Conservation (phyloP, 805 yeast genomes). For the Pichia cabralensis region DNA sequence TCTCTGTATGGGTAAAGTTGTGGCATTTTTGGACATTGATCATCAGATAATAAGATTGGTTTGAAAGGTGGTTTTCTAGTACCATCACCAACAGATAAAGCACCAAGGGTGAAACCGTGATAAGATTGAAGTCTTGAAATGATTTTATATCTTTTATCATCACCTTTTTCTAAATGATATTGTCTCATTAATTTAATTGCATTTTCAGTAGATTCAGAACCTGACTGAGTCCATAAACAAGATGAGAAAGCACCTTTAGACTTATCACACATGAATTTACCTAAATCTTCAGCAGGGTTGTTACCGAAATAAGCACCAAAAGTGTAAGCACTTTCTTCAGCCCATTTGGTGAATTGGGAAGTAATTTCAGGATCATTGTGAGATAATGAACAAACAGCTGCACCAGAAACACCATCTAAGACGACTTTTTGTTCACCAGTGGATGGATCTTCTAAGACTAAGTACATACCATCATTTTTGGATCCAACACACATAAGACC, state of each 20-base stretch:
- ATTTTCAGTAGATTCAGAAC: conserved; percentile 75
- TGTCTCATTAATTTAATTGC: conserved; percentile 60
- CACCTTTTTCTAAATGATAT: conserved; percentile 34
- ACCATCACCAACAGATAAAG: conserved; percentile 31
- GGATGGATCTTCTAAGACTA: conserved; percentile 31
- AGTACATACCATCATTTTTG: conserved; percentile 32
- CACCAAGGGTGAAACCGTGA: conserved; percentile 41
- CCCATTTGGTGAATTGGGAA: conserved; percentile 27
- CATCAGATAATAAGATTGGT: conserved; percentile 18
- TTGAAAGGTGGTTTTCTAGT: conserved; percentile 27
- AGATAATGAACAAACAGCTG: conserved; percentile 40
- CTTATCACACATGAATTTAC: conserved; percentile 32
- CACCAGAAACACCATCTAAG: conserved; percentile 37
- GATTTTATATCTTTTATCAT: conserved; percentile 30
- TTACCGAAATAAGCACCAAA: conserved; percentile 26
- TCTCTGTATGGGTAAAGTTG: conserved; percentile 27
- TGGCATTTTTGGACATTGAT: conserved; percentile 22
- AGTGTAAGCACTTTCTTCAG: conserved; percentile 26
- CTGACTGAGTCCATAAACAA: conserved; percentile 48
- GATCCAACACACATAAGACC: conserved; percentile 32
- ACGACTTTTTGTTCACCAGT: conserved; percentile 26
- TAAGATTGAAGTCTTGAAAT: conserved; percentile 36
- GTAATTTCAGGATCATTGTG: conserved; percentile 31
- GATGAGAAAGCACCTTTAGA: conserved; percentile 30
- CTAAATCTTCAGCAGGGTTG: conserved; percentile 31